phyloP scores from a whole-genome alignment of 129 eudicot genomes.

The Flaveria robusta region DNA sequence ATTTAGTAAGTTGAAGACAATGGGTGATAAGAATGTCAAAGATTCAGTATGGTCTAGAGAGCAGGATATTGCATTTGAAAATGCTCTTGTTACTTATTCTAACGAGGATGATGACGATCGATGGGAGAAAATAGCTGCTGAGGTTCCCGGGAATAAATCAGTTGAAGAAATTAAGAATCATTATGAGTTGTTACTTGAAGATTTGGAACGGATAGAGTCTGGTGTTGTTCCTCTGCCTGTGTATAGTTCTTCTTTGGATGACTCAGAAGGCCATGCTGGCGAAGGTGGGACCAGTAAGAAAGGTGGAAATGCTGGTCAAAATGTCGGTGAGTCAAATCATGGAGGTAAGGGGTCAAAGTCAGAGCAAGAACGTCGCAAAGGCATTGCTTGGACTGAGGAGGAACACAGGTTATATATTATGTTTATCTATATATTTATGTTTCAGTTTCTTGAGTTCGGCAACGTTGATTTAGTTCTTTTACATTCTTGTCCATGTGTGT shows the following conservation, averaged over 20 bases:
- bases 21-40: constrained; percentile 48
- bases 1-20: constrained; percentile 32
- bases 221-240: constrained; percentile 74
- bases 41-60: constrained; percentile 72
- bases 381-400: constrained; percentile 98
- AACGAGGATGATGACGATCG: constrained; percentile 66
- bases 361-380: constrained; percentile 91
- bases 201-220: constrained; percentile 67
- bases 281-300: constrained; percentile 62
- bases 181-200: constrained; percentile 76
- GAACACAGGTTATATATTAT: constrained; percentile 71
- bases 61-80: constrained; percentile 80
- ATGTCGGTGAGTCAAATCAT: constrained; percentile 47
- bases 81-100: constrained; percentile 63
- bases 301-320: constrained; percentile 58
- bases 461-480: constrained; percentile 11
- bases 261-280: constrained; percentile 44
- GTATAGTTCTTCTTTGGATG: constrained; percentile 63
- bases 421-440: background rate
- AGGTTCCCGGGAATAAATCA: constrained; percentile 64
- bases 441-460: constrained; percentile 4
- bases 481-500: background rate
- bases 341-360: constrained; percentile 68
- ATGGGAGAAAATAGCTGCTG: constrained; percentile 80
- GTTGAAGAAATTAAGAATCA: constrained; percentile 73